Evolutionary conservation across 768 basidiomycete genomes (phyloP).

Genomic region (Tulasnella calospora): DNA sequence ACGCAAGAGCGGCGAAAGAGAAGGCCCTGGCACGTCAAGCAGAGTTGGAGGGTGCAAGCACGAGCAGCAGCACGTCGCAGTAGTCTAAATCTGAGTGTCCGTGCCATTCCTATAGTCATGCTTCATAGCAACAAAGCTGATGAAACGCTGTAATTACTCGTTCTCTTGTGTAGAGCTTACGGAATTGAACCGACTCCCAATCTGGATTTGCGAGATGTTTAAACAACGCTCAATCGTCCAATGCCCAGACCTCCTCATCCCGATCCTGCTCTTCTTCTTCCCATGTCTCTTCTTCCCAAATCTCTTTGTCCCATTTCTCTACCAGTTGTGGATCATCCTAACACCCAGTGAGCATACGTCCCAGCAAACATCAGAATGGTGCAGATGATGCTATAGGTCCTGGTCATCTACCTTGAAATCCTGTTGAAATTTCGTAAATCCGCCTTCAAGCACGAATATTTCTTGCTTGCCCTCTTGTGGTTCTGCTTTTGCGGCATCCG

Average conservation of each 20-base stretch:
- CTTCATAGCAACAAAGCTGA: neutral
- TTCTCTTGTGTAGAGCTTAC: neutral
- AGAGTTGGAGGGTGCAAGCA: neutral
- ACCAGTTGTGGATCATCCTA: slow-evolving; percentile 65
- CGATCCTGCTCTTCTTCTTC: neutral
- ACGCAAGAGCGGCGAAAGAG: slow-evolving; percentile 27
- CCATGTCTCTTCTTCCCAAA: slow-evolving; percentile 18
- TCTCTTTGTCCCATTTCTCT: slow-evolving; percentile 59
- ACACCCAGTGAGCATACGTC: neutral
- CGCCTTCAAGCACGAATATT: slow-evolving; percentile 62
- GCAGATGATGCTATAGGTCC: neutral
- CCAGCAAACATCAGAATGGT: neutral
- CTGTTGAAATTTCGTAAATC: slow-evolving; percentile 66
- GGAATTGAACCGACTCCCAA: neutral
- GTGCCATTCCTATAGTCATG: neutral
- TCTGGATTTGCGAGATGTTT: neutral
- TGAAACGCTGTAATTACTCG: neutral
- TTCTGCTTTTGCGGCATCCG: slow-evolving; percentile 32
- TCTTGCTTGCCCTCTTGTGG: slow-evolving; percentile 39
- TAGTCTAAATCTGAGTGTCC: neutral
- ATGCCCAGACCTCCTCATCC: neutral
- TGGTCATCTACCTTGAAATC: slow-evolving; percentile 39
- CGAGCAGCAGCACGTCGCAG: neutral
- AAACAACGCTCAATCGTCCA: neutral
- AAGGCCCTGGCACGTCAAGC: slow-evolving; percentile 8